These are phyloP conservation scores for Sphaerosporella brunnea DNA, from an alignment of 495 filamentous ascomycete species.

Conservation along the genomic window DNA sequence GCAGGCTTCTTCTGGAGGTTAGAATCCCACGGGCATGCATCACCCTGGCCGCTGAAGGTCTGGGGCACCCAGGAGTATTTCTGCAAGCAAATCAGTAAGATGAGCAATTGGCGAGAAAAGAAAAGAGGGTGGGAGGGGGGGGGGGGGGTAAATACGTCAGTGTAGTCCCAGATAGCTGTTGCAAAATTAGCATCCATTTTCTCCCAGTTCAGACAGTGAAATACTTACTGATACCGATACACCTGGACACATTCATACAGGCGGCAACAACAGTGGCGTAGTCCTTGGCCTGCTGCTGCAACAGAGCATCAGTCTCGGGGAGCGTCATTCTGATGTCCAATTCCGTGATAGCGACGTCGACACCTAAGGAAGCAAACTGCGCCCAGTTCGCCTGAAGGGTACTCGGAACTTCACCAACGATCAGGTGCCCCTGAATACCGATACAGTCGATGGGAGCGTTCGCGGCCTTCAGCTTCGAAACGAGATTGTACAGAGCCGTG, in stretches of 20 bases:
- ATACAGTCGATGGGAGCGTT: constrained; percentile 42
- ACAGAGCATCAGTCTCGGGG: constrained; percentile 29
- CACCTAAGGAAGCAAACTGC: constrained; percentile 24
- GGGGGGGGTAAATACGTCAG: constrained; percentile 6
- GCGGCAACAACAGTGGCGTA: constrained; percentile 39
- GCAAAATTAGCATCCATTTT: not conserved
- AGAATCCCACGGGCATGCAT: constrained; percentile 49
- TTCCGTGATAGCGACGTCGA: constrained; percentile 48
- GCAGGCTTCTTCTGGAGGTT: constrained; percentile 39
- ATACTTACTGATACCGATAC: constrained; percentile 51
- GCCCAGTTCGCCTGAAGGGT: constrained; percentile 6
- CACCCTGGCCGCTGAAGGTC: constrained; percentile 24
- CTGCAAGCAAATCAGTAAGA: not conserved
- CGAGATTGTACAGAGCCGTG: constrained; percentile 30
- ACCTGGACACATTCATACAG: constrained; percentile 35
- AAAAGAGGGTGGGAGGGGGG: not conserved
- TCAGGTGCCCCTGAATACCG: constrained; percentile 42
- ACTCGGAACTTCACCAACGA: constrained; percentile 29
- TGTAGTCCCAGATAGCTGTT: constrained; percentile 16
- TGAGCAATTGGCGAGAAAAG: not conserved
- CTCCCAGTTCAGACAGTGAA: not conserved
- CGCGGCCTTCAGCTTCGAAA: constrained; percentile 31
- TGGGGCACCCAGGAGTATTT: constrained; percentile 45
- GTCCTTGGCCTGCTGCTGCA: constrained; percentile 42
- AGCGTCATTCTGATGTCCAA: constrained; percentile 38